Evolutionary conservation across 148 eudicot species (phyloP).

Genomic region (Beta vulgaris): DNA sequence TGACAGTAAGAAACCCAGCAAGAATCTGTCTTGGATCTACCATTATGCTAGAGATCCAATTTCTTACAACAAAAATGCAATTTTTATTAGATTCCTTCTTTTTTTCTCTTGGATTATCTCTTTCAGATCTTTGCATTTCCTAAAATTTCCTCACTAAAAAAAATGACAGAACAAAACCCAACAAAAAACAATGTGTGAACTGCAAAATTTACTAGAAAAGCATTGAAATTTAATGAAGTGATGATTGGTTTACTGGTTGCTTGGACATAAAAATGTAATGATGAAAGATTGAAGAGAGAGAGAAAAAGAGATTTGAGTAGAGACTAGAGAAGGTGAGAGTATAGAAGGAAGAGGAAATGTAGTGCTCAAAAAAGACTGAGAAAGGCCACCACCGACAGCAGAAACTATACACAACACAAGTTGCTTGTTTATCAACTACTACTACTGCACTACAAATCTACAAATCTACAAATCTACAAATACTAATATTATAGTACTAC

Average conservation of each 20-base stretch:
- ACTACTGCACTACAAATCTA: no score
- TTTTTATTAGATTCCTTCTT: conserved; percentile 19
- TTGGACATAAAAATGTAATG: not conserved
- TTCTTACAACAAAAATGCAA: conserved; percentile 9
- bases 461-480: no score
- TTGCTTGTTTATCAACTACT: not conserved
- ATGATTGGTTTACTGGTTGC: conserved; percentile 3
- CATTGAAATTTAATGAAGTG: not conserved
- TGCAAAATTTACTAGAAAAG: not conserved
- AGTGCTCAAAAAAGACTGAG: not conserved
- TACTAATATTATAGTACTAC: no score
- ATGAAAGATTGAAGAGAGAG: conserved; percentile 15
- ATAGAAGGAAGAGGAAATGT: not conserved
- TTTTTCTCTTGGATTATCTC: conserved; percentile 25
- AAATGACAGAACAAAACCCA: conserved; percentile 7
- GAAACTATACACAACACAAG: not conserved
- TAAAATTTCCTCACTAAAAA: not conserved
- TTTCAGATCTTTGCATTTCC: conserved; percentile 35
- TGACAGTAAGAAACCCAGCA: conserved; percentile 82
- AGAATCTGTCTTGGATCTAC: conserved; percentile 87
- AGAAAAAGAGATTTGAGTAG: not conserved
- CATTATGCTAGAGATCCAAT: conserved; percentile 37
- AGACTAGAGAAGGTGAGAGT: not conserved
- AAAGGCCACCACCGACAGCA: conserved; percentile 24
- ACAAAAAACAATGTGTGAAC: not conserved